phyloP scores from a whole-genome alignment of 345 rosid genomes.

The Populus davidiana region DNA sequence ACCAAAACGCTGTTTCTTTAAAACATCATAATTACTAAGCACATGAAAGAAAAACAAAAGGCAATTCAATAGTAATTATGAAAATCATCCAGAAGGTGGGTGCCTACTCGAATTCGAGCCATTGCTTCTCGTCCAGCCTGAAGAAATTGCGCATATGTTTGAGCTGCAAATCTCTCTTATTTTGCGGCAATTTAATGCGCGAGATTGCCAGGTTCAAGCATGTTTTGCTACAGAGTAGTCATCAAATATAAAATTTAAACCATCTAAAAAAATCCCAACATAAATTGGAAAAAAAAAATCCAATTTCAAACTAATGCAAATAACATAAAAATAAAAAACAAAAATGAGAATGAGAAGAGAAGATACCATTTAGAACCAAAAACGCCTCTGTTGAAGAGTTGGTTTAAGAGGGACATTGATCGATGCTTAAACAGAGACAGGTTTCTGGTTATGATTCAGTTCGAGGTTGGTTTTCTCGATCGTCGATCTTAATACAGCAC shows the following conservation, averaged over 20 bases:
- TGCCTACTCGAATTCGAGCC: slow-evolving; percentile 76
- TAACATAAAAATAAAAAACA: not conserved
- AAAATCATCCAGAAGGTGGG: slow-evolving; percentile 6
- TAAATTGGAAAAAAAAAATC: not conserved
- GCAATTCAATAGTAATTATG: not conserved
- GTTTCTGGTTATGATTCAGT: not conserved
- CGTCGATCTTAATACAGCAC: not conserved
- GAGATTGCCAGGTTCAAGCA: slow-evolving; percentile 70
- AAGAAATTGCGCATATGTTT: slow-evolving; percentile 82
- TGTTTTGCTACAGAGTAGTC: slow-evolving; percentile 61
- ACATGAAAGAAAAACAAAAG: slow-evolving; percentile 6
- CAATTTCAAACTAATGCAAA: not conserved
- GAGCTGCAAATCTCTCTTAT: slow-evolving; percentile 89
- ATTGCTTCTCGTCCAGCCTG: slow-evolving; percentile 94
- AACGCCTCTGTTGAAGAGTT: slow-evolving; percentile 88
- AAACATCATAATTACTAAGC: not conserved
- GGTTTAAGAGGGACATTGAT: slow-evolving; percentile 80
- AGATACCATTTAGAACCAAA: slow-evolving; percentile 76
- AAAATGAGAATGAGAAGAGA: slow-evolving; percentile 1
- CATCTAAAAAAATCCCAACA: not conserved
- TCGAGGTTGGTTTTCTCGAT: not conserved
- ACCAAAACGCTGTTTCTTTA: not conserved
- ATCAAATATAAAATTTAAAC: not conserved
- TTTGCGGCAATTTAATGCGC: slow-evolving; percentile 80
- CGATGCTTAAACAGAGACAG: not conserved